These are phyloP conservation scores for Acacia crassicarpa DNA, from an alignment of 306 rosid species.

Conservation along the genomic window DNA sequence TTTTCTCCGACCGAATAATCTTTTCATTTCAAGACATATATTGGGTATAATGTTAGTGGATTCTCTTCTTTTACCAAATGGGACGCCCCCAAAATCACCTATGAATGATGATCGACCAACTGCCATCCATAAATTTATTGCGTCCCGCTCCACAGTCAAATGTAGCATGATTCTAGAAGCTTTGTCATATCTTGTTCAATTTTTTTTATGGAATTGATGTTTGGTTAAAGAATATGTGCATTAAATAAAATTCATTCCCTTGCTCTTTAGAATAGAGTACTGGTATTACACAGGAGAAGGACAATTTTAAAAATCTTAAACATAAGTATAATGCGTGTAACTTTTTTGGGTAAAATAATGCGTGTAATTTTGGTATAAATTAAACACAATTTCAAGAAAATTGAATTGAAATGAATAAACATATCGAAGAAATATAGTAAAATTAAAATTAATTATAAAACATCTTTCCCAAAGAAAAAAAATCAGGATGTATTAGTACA, in stretches of 20 bases:
- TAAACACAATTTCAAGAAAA: no score
- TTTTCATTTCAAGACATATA: not conserved
- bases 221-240: not conserved
- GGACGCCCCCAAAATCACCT: not conserved
- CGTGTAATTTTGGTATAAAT: no score
- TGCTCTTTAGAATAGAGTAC: no score
- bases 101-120: not conserved
- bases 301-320: not conserved
- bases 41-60: not conserved
- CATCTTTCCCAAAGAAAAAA: no score
- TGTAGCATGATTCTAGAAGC: not conserved
- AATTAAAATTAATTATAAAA: no score
- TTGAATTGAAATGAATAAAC: no score
- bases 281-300: not conserved
- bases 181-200: no score
- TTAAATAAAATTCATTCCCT: not conserved
- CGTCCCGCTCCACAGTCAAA: not conserved
- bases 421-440: no score
- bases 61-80: not conserved
- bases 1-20: not conserved
- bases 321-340: no score
- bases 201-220: not conserved
- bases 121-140: not conserved
- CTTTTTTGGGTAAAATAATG: no score
- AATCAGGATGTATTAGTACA: not conserved